A percentile compares a stretch with the other conserved stretches of the same genome.
Evolutionary conservation across 345 rosid genomes (phyloP).

Genomic region (Psidium friedrichsthalianum): DNA sequence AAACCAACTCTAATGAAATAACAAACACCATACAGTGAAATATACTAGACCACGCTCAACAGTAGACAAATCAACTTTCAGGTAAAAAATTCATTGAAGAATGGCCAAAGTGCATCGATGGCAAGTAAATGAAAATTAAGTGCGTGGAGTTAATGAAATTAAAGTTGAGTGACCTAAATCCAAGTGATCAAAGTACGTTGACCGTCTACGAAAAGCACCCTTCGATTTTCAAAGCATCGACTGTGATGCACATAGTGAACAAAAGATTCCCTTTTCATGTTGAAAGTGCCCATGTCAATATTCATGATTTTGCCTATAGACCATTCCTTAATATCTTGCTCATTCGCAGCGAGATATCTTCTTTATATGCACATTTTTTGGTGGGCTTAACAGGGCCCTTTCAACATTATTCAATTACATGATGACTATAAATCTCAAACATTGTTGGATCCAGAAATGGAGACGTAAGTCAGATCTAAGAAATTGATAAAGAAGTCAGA

Average conservation of each 20-base stretch:
- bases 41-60: neutral
- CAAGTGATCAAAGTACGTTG: neutral
- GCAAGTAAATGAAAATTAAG: neutral
- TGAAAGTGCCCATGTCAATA: neutral
- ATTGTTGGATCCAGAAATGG: neutral
- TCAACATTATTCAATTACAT: neutral
- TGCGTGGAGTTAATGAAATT: neutral
- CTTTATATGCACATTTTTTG: neutral
- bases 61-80: neutral
- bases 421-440: neutral
- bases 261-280: neutral
- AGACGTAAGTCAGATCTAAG: neutral
- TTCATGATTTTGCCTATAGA: neutral
- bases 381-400: neutral
- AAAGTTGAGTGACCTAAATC: neutral
- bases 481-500: neutral
- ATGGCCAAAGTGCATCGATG: neutral
- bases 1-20: neutral
- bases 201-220: neutral
- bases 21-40: neutral
- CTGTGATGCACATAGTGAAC: neutral
- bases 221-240: neutral
- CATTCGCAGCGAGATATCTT: neutral
- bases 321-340: neutral
- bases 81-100: neutral